These are phyloP conservation scores for Artemisia argyi DNA, from an alignment of 129 eudicot species.

Conservation along the genomic window DNA sequence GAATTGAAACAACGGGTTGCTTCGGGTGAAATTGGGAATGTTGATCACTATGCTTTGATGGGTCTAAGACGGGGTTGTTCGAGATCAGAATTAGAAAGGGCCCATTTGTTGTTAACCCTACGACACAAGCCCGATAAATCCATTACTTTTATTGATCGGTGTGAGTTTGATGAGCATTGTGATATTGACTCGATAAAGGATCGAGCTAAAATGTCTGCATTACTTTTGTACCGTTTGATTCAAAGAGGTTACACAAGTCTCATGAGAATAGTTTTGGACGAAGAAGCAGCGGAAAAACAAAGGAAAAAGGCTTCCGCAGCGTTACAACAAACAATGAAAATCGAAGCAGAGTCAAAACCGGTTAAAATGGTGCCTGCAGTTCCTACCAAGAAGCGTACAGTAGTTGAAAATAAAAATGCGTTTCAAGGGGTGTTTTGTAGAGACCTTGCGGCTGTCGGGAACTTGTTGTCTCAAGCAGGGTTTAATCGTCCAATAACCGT, in stretches of 20 bases:
- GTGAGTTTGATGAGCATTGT: conserved; percentile 71
- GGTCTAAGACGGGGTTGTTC: conserved; percentile 83
- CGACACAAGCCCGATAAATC: conserved; percentile 86
- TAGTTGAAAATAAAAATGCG: conserved; percentile 27
- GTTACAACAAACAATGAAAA: conserved; percentile 25
- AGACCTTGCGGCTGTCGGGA: conserved; percentile 81
- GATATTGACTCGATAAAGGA: conserved; percentile 67
- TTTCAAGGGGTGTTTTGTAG: conserved; percentile 86
- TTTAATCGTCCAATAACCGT: conserved; percentile 65
- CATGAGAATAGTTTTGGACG: conserved; percentile 48
- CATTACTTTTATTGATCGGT: conserved; percentile 60
- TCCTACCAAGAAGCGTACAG: neutral
- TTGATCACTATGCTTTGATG: conserved; percentile 67
- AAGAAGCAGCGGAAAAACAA: conserved; percentile 65
- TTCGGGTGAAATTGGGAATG: conserved; percentile 71
- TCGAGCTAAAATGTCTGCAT: conserved; percentile 60
- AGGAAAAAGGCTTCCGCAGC: conserved; percentile 50
- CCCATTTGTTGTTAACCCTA: conserved; percentile 67
- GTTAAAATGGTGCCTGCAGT: neutral
- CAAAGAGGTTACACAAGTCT: conserved; percentile 65
- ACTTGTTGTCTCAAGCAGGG: conserved; percentile 61
- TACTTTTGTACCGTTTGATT: conserved; percentile 64
- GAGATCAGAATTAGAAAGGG: conserved; percentile 77
- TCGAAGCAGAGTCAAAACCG: conserved; percentile 4
- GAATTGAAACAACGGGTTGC: conserved; percentile 65